Evolutionary conservation across 2,329 filamentous ascomycete species (phyloP).

Genomic region (Gaeumannomyces tritici): DNA sequence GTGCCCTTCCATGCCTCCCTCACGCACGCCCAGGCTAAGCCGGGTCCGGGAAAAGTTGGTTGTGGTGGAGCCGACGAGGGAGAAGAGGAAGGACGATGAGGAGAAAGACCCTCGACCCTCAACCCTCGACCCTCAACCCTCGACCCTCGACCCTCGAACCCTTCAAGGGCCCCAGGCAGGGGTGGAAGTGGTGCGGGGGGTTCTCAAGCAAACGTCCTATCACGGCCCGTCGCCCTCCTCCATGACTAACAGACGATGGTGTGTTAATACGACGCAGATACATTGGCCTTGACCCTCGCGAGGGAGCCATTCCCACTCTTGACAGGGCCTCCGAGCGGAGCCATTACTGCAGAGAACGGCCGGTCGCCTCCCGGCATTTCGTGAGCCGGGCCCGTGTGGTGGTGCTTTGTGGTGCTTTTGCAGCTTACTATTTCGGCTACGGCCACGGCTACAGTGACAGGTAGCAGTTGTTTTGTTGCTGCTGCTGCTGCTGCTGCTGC

Average conservation of each 20-base stretch:
- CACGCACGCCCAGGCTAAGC: not conserved
- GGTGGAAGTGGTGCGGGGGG: not conserved
- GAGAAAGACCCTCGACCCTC: not conserved
- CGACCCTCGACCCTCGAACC: too few species aligned
- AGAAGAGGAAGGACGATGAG: not conserved
- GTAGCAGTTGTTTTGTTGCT: not conserved
- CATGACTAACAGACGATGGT: not conserved
- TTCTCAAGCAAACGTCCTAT: not conserved
- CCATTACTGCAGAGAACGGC: not conserved
- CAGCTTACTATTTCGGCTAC: not conserved
- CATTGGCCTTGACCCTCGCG: not conserved
- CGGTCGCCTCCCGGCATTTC: not conserved
- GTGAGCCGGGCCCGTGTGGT: not conserved
- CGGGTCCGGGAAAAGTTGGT: not conserved
- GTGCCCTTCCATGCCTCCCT: too few species aligned
- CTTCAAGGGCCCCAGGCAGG: too few species aligned
- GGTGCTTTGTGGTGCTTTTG: not conserved
- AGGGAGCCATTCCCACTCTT: not conserved
- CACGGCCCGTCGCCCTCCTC: not conserved
- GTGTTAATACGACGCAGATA: not conserved
- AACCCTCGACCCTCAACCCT: too few species aligned
- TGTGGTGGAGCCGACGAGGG: not conserved
- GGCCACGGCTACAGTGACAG: not conserved
- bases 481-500: too few species aligned
- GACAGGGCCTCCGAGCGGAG: not conserved